A percentile compares a stretch with the other conserved stretches of the same genome.
Conservation (phyloP, 148 eudicot genomes). For the Camellia lanceoleosa region DNA sequence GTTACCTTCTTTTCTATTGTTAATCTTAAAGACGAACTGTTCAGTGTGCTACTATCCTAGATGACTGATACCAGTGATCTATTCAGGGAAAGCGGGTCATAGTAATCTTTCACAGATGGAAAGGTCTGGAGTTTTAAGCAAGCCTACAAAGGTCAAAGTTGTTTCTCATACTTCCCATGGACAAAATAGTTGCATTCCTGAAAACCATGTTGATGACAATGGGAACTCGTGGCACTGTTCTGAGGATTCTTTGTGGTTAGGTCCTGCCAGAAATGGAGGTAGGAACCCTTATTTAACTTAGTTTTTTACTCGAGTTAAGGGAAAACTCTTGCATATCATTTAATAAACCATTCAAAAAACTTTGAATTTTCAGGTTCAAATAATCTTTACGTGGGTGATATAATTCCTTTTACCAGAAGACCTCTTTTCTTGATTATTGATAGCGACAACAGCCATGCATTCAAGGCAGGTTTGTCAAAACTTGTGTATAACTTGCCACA, state of each 20-base stretch:
- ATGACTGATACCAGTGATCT: slow-evolving; percentile 20
- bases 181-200: slow-evolving; percentile 30
- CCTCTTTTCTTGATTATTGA: slow-evolving; percentile 87
- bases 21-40: slow-evolving; percentile 3
- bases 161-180: slow-evolving; percentile 42
- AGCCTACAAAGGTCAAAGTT: slow-evolving; percentile 49
- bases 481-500: slow-evolving; percentile 22
- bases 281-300: slow-evolving; percentile 11
- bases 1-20: slow-evolving; percentile 31
- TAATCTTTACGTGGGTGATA: slow-evolving; percentile 80
- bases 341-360: not conserved
- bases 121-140: slow-evolving; percentile 59
- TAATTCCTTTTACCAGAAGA: slow-evolving; percentile 87
- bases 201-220: slow-evolving; percentile 40
- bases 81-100: slow-evolving; percentile 50
- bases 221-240: slow-evolving; percentile 49
- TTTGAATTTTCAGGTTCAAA: slow-evolving; percentile 66
- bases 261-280: slow-evolving; percentile 86
- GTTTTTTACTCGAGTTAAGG: not conserved
- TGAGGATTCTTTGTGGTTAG: slow-evolving; percentile 63
- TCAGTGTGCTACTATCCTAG: not conserved
- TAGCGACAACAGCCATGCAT: slow-evolving; percentile 97
- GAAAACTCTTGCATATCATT: not conserved
- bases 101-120: slow-evolving; percentile 38
- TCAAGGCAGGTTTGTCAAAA: slow-evolving; percentile 99